Evolutionary conservation across 352 stramenopile species (phyloP), one percentile per base, ranked within the genome.

Genomic region (Phytophthora constricta): DNA sequence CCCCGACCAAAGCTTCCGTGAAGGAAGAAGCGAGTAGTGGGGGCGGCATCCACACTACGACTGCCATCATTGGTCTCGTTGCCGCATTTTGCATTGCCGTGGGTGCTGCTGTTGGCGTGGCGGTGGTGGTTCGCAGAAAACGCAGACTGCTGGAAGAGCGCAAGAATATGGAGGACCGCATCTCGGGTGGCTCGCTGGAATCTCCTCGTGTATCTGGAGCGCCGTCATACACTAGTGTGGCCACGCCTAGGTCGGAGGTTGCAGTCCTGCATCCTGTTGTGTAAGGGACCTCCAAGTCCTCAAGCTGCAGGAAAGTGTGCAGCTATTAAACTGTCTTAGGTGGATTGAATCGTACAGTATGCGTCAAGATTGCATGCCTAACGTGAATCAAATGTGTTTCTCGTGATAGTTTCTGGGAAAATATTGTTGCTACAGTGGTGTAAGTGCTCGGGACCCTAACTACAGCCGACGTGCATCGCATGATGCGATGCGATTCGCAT

Each of bases 91-190:
- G 62, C 55, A 49, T 72, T 13, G 51, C 39, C 41, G 42, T 71
- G 25, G 68, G 62, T 22, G 39, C 46, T 5, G 47, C 49, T 19
- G 52, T 71, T 19, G 62, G 43, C 9, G 56, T 75, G 41, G 39
- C 41, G 1, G 33, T 71, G 22, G 45, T 49, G 17, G 45, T 72
- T 43, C 62, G 58, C 43, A 75, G 48, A 41, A 75, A 72, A 34
- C 68, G 62, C 23, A 71, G 68, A 63, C 47, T 68, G n/a, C 51
- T 72, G 16, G 37, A 75, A 60, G 51, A 60, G 54, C 22, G 42
- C 16, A 75, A 75, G 51, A 50, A 47, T 34, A 25, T 42, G 23
- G 67, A 65, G 16, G 50, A 65, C 51, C 45, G 60, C 25, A 48
- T 42, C 27, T 72, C 65, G 37, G 22, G 65, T 19, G 59, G 45